phyloP scores from a whole-genome alignment of 2,329 filamentous ascomycete genomes.

The Claviceps spartinae region DNA sequence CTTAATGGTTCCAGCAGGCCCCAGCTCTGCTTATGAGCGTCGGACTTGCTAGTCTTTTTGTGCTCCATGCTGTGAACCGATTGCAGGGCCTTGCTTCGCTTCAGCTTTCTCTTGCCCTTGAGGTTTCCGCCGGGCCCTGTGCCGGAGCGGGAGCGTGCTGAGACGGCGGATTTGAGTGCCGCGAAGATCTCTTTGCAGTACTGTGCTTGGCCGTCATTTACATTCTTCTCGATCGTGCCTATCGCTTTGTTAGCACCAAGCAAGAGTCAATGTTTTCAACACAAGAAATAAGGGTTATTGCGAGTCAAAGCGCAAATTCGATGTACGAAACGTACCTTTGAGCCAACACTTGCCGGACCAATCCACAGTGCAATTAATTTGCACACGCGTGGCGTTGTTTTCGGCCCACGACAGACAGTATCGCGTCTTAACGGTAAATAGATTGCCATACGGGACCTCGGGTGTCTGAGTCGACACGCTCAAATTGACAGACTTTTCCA shows the following conservation, averaged over 20 bases:
- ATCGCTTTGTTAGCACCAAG: slow-evolving; percentile 15
- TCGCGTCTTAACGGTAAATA: slow-evolving; percentile 83
- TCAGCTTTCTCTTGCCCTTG: slow-evolving; percentile 51
- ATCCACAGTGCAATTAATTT: slow-evolving; percentile 82
- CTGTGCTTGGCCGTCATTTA: slow-evolving; percentile 73
- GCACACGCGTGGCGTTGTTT: slow-evolving; percentile 69
- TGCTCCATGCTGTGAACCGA: slow-evolving; percentile 29
- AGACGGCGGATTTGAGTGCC: slow-evolving; percentile 59
- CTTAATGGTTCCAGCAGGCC: slow-evolving; percentile 70
- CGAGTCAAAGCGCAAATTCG: background rate
- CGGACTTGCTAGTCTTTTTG: slow-evolving; percentile 26
- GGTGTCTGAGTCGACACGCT: slow-evolving; percentile 76
- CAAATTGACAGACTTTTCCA: slow-evolving; percentile 79
- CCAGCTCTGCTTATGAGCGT: slow-evolving; percentile 44
- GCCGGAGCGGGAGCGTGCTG: slow-evolving; percentile 43
- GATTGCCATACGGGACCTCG: slow-evolving; percentile 85
- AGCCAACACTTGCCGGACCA: slow-evolving; percentile 98
- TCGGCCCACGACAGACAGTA: slow-evolving; percentile 92
- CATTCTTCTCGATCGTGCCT: slow-evolving; percentile 94
- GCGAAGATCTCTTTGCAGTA: slow-evolving; percentile 73
- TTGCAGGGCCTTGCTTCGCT: slow-evolving; percentile 34
- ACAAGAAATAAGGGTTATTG: no score
- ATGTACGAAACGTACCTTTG: slow-evolving; percentile 49
- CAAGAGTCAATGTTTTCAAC: no score
- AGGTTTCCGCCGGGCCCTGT: slow-evolving; percentile 30